These are phyloP conservation scores for Cutaneotrichosporon cavernicola DNA, from an alignment of 1,284 basidiomycete species.

Conservation along the genomic window DNA sequence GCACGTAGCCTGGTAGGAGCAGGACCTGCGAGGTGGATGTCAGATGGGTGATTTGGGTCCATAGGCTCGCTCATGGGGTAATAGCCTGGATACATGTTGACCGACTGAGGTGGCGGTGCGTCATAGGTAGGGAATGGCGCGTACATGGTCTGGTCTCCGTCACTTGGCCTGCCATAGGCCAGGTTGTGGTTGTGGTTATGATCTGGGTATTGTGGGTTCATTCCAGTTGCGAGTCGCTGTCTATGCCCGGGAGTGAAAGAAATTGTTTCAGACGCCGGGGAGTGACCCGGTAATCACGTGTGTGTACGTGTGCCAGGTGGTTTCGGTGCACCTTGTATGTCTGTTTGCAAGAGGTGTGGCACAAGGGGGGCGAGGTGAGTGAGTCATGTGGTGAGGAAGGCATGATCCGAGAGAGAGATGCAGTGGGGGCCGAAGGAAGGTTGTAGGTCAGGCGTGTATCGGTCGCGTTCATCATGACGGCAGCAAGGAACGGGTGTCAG, in stretches of 20 bases:
- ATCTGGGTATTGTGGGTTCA: conserved; percentile 16
- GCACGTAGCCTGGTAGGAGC: conserved; percentile 32
- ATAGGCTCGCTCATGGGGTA: conserved; percentile 11
- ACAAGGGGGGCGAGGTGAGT: no score
- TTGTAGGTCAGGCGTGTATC: neutral
- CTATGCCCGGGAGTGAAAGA: neutral
- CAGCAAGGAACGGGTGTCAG: conserved; percentile 1
- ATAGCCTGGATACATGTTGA: neutral
- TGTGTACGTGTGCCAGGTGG: neutral
- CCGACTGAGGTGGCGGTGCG: neutral
- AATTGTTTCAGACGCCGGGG: neutral
- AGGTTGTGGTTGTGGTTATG: neutral
- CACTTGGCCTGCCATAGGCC: neutral
- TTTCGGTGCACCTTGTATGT: conserved; percentile 3
- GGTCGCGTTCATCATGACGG: neutral
- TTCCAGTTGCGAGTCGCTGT: neutral
- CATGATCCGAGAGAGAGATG: neutral
- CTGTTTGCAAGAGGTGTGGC: neutral
- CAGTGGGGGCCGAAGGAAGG: neutral
- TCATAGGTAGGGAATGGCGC: conserved; percentile 6
- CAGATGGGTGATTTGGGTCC: conserved; percentile 8
- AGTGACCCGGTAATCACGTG: neutral
- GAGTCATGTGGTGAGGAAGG: neutral
- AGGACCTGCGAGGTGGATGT: conserved; percentile 32
- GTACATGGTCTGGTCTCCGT: conserved; percentile 8